Evolutionary conservation across 1,139 yeast genomes (phyloP), one percentile per base, ranked within the genome.

Genomic region (Suhomyces guaymorum): DNA sequence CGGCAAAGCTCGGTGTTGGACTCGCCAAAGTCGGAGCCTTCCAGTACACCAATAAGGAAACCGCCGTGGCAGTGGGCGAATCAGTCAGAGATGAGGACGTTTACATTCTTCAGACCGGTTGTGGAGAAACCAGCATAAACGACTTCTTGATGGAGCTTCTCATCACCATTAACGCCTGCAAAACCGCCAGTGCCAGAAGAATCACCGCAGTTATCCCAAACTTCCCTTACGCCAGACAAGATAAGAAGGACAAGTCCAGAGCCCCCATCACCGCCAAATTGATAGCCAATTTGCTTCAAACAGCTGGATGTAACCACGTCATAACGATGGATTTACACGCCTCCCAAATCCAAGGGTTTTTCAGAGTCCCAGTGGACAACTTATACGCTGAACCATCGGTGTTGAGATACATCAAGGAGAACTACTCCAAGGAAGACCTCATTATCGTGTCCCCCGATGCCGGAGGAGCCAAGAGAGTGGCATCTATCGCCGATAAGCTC

Each of bases 321-420:
- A 82, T 84, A 44, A 83, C 94, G 12, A 78, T 84, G 89, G 94
- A 84, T 56, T 63, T 84, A 47, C 94, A 84, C 54, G 92, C 92
- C 10, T 82, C 90, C 4, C 94, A 84, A 57, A 84, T 84, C 45
- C 94, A 84, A 60, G 94, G 94, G 2, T 84, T 84, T 50, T 84
- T 84, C 65, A 77, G 77, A 41, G 84, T 82, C 23, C 94, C 94
- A 1, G 94, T 84, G 17, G 94, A 84, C 58, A 84, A 84, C 51
- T 65, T 84, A 45, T 84, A 83, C 49, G 92, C 92, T 14, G 94
- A 84, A 52, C 94, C 94, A 22, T 73, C 78, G 38, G 86, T 82
- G 20, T 72, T 84, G 32, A 68, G 82, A 48, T 84, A 82, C 58
- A 82, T 84, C 46, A 76, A 69, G 46, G 81, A 75, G 35, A 72